A percentile compares a stretch with the other conserved stretches of the same genome.
Evolutionary conservation across 2,329 filamentous ascomycete genomes (phyloP).

Genomic region (Fusarium sp.): DNA sequence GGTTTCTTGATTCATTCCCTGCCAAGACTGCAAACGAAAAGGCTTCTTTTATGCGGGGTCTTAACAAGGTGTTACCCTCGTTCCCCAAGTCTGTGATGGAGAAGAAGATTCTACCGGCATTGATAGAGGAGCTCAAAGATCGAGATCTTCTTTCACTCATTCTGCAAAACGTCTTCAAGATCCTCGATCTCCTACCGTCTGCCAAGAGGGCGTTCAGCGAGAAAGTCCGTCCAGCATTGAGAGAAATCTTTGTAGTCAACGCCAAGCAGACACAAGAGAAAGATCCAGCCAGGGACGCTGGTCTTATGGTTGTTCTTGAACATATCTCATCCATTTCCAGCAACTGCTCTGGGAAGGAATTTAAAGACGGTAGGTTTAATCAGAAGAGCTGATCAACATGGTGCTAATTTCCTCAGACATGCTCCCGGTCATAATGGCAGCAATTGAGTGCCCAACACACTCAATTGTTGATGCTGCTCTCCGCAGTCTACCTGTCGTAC

Average conservation of each 20-base stretch:
- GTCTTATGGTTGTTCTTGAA: slow-evolving; percentile 89
- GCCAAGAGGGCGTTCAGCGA: slow-evolving; percentile 84
- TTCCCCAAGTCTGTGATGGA: slow-evolving; percentile 95
- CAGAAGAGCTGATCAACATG: slow-evolving; percentile 3
- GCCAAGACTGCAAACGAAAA: slow-evolving; percentile 94
- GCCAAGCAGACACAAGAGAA: slow-evolving; percentile 72
- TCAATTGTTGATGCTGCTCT: slow-evolving; percentile 88
- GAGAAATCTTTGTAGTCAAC: slow-evolving; percentile 80
- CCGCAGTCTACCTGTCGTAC: slow-evolving; percentile 78
- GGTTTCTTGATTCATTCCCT: slow-evolving; percentile 90
- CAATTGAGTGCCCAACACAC: slow-evolving; percentile 89
- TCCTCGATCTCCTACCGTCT: slow-evolving; percentile 80
- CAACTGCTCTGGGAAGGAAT: slow-evolving; percentile 90
- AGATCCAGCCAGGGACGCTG: slow-evolving; percentile 85
- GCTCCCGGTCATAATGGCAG: slow-evolving; percentile 83
- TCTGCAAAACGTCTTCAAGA: slow-evolving; percentile 91
- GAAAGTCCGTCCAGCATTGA: slow-evolving; percentile 83
- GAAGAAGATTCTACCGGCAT: slow-evolving; percentile 88
- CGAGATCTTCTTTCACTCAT: slow-evolving; percentile 85
- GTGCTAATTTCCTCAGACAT: slow-evolving; percentile 68
- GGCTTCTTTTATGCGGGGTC: slow-evolving; percentile 86
- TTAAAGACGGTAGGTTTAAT: slow-evolving; percentile 80
- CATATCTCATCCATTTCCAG: slow-evolving; percentile 79
- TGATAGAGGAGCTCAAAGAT: slow-evolving; percentile 95
- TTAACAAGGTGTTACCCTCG: slow-evolving; percentile 86